These are phyloP conservation scores for Xerocomellus dryophilus DNA, from an alignment of 768 basidiomycete genomes.

Conservation along the genomic window DNA sequence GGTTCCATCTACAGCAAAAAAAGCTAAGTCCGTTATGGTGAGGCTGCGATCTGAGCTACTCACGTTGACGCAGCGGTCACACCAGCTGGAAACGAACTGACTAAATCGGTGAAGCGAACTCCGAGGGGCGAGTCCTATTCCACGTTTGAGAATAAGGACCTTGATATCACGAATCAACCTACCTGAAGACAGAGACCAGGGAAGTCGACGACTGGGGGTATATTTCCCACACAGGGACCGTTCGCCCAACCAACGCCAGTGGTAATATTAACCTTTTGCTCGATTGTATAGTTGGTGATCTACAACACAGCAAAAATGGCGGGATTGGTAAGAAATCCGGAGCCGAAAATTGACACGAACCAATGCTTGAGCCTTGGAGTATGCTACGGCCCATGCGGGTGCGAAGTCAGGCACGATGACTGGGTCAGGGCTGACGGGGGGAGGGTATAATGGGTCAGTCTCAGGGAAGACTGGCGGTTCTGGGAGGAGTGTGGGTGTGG, in stretches of 20 bases:
- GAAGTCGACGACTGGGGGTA: constrained; percentile 48
- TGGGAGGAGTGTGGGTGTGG: constrained; percentile 54
- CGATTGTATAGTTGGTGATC: constrained; percentile 50
- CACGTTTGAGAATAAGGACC: not conserved
- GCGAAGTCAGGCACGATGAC: constrained; percentile 44
- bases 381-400: constrained; percentile 56
- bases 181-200: constrained; percentile 74
- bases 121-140: constrained; percentile 72
- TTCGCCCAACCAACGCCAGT: constrained; percentile 54
- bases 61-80: constrained; percentile 81
- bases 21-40: not conserved
- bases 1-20: constrained; percentile 56
- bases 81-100: constrained; percentile 80
- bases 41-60: constrained; percentile 19
- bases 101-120: constrained; percentile 69
- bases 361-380: constrained; percentile 53
- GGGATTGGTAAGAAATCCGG: not conserved
- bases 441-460: constrained; percentile 55
- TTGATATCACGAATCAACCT: constrained; percentile 4
- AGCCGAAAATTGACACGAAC: constrained; percentile 32
- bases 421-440: constrained; percentile 44
- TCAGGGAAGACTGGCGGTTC: constrained; percentile 52
- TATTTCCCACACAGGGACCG: constrained; percentile 73
- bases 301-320: constrained; percentile 19
- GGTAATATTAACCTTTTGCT: constrained; percentile 61